These are phyloP conservation scores for Trametes gibbosa DNA, from an alignment of 768 basidiomycete species.

Conservation along the genomic window DNA sequence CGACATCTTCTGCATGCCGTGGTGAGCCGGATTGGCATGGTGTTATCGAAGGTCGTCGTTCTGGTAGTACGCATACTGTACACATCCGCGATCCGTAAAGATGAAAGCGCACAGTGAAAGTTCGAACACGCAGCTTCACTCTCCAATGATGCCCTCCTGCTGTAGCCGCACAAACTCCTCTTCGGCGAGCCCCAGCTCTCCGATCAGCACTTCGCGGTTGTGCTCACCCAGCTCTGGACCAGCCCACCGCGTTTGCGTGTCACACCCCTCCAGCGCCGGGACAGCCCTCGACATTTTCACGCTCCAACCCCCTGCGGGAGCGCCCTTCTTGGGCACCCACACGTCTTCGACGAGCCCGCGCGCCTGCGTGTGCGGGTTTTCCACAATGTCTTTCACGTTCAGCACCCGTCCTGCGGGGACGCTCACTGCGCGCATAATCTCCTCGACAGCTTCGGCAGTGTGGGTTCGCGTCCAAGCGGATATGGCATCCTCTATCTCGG, in stretches of 20 bases:
- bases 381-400: conserved; percentile 60
- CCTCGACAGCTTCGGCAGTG: conserved; percentile 52
- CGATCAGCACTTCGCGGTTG: conserved; percentile 33
- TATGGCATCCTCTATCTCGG: conserved; percentile 61
- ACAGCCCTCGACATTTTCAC: conserved; percentile 69
- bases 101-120: not conserved
- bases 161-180: conserved; percentile 27
- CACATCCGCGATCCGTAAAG: not conserved
- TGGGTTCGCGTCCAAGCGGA: conserved; percentile 53
- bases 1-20: conserved; percentile 19
- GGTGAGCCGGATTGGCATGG: not conserved
- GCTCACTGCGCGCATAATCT: conserved; percentile 46
- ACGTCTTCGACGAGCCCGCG: conserved; percentile 61
- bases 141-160: conserved; percentile 26
- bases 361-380: conserved; percentile 52
- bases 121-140: not conserved
- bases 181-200: conserved; percentile 27
- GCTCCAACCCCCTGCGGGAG: conserved; percentile 43
- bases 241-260: conserved; percentile 61
- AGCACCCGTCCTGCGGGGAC: conserved; percentile 67
- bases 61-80: no score
- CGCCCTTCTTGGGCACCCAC: conserved; percentile 39
- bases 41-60: not conserved
- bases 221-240: conserved; percentile 61
- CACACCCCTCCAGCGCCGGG: conserved; percentile 58